A percentile compares a stretch with the other conserved stretches of the same genome.
Conservation (phyloP, 176 grass and related monocot genomes). For the Carex scoparia region DNA sequence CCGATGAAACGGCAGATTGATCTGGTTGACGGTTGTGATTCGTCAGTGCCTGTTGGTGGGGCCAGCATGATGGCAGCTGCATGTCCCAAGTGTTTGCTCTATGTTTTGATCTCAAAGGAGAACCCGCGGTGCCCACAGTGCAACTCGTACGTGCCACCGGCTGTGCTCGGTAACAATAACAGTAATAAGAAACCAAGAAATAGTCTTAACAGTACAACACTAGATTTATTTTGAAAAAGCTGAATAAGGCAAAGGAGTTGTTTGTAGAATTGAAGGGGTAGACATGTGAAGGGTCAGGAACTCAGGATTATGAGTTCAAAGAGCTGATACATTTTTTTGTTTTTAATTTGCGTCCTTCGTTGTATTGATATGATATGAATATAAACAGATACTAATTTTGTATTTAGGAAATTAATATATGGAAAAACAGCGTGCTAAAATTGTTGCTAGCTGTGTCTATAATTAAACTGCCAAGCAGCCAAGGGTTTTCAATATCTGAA, state of each 20-base stretch:
- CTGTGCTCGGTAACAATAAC: constrained; percentile 45
- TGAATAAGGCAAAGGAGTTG: background rate
- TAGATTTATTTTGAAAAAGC: constrained; percentile 24
- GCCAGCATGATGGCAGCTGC: constrained; percentile 67
- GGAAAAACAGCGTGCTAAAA: background rate
- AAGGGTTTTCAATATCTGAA: background rate
- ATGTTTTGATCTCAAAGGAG: constrained; percentile 79
- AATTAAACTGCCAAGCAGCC: background rate
- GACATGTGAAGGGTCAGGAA: background rate
- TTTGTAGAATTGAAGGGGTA: background rate
- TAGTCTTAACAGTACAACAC: constrained; percentile 38
- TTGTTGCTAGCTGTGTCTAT: background rate
- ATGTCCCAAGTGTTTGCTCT: constrained; percentile 83
- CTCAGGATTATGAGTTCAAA: background rate
- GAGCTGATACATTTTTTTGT: constrained; percentile 18
- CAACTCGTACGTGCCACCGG: constrained; percentile 55
- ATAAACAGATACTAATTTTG: constrained; percentile 36
- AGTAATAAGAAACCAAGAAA: constrained; percentile 75
- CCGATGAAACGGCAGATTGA: constrained; percentile 35
- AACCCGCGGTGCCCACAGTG: constrained; percentile 81
- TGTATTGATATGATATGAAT: constrained; percentile 21
- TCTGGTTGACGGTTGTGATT: constrained; percentile 59
- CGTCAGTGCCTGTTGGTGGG: constrained; percentile 18
- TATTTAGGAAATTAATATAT: background rate
- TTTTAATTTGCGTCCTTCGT: constrained; percentile 3